phyloP scores from a whole-genome alignment of 768 basidiomycete species.

The Cystobasidium onofrii region DNA sequence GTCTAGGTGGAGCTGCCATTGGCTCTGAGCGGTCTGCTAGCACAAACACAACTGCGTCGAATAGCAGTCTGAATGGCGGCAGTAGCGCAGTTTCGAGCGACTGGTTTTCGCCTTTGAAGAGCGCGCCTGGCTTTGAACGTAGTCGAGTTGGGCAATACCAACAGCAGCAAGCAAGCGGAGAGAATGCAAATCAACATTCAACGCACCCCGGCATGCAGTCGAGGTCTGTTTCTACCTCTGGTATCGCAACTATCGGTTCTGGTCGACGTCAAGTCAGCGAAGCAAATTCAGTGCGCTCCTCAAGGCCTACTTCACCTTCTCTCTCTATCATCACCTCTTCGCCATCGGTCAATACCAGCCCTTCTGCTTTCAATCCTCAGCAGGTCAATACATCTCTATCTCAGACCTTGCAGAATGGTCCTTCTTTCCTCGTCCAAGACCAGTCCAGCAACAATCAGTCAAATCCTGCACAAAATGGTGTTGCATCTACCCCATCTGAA shows the following conservation, averaged over 20 bases:
- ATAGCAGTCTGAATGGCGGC: neutral
- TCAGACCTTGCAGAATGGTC: neutral
- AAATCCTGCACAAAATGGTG: neutral
- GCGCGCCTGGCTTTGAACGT: constrained; percentile 2
- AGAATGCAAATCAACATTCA: neutral
- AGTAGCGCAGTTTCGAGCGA: neutral
- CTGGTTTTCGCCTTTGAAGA: constrained; percentile 18
- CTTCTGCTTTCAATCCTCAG: constrained; percentile 1
- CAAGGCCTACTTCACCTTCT: constrained; percentile 22
- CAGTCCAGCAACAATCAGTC: neutral
- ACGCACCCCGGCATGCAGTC: neutral
- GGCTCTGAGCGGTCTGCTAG: neutral
- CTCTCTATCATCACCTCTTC: neutral
- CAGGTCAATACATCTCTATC: neutral
- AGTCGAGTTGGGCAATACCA: constrained; percentile 8
- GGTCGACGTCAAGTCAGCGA: constrained; percentile 12
- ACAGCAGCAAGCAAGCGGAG: neutral
- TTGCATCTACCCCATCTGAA: constrained; percentile 18
- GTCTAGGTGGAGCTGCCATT: neutral
- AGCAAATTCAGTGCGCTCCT: constrained; percentile 26
- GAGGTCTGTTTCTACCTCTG: constrained; percentile 14
- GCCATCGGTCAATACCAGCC: constrained; percentile 9
- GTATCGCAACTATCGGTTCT: constrained; percentile 14
- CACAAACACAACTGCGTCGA: neutral
- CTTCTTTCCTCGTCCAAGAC: constrained; percentile 2